Base-by-base conservation (phyloP, 1,284 basidiomycete genomes). In the Puccinia triticina region DNA sequence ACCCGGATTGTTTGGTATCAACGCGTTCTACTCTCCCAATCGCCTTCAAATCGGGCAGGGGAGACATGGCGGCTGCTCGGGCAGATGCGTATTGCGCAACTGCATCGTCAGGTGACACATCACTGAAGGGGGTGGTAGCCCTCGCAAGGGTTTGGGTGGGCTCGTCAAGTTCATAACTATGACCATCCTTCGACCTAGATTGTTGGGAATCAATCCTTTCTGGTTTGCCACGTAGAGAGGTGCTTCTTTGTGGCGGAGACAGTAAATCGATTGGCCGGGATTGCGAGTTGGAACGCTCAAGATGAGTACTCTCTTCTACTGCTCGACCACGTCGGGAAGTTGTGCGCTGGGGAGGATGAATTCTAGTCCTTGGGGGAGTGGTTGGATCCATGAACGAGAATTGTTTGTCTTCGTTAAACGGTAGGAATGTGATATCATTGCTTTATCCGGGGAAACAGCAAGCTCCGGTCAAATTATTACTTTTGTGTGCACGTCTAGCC, bases 51-150 rank as follows among this genome's bases (percentile, higher is more conserved):
- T 12, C 12, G 32, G 59, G 32, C 32, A 12, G 59, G 16, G 50
- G 16, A 7, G 43, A 40, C 34, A 32, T 16, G 14, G 21, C 16
- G 8, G 73, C 37, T 76, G 73, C 34, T 32, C 73, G 73, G 37
- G 34, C 21, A n/a, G 74, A 59, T 29, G 74, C 50, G 32, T 77
- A 77, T 43, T 43, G 34, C 34, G 74, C 74, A 11, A 57, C 21
- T 14, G 74, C 74, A 29, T 61, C 74, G 50, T 61, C 74, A 4
- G 57, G 55, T 7, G 55, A 46, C 3, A 37, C 23, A 21, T 23
- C 21, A 37, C 2, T 21, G 4, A 32, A 37, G 4, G 21, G 50
- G 50, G 21, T 29, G 21, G n/a, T 14, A 7, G 21, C 18, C 23
- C 37, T 40, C 18, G 14, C n/a, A n/a, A n/a, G 40, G 8, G 66